phyloP scores from a whole-genome alignment of 495 filamentous ascomycete species.

The Penicillium desertorum region DNA sequence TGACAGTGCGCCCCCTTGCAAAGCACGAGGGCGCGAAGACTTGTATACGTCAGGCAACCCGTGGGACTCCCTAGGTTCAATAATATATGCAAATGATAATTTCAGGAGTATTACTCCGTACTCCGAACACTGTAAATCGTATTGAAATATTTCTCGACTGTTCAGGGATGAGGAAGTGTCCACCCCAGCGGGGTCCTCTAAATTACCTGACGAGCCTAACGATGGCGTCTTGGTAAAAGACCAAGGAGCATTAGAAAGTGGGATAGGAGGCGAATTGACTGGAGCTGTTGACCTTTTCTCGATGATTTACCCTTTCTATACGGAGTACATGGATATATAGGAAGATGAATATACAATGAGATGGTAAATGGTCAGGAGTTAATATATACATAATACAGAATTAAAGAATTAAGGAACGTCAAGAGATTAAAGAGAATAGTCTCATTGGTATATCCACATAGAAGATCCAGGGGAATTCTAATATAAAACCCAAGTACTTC shows the following conservation, averaged over 20 bases:
- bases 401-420: not conserved
- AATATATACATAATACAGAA: too few relatives aligned
- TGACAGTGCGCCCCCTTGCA: constrained; percentile 5
- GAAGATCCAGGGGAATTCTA: not conserved
- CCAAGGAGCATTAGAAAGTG: not conserved
- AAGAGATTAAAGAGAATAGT: not conserved
- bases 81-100: constrained; percentile 2
- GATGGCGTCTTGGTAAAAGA: constrained; percentile 1
- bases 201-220: constrained; percentile 10
- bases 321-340: too few relatives aligned
- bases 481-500: not conserved
- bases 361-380: too few relatives aligned
- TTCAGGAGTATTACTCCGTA: too few relatives aligned
- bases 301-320: too few relatives aligned
- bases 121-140: too few relatives aligned
- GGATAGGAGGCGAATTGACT: constrained; percentile 16
- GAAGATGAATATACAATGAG: too few relatives aligned
- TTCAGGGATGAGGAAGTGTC: constrained; percentile 4
- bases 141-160: not conserved
- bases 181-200: constrained; percentile 16
- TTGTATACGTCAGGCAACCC: constrained; percentile 13
- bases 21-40: constrained; percentile 24
- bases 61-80: too few relatives aligned
- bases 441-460: constrained; percentile 2
- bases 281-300: not conserved